A percentile compares a stretch with the other conserved stretches of the same genome.
phyloP scores from a whole-genome alignment of 2,329 filamentous ascomycete genomes.

The Calonectria crousiana region DNA sequence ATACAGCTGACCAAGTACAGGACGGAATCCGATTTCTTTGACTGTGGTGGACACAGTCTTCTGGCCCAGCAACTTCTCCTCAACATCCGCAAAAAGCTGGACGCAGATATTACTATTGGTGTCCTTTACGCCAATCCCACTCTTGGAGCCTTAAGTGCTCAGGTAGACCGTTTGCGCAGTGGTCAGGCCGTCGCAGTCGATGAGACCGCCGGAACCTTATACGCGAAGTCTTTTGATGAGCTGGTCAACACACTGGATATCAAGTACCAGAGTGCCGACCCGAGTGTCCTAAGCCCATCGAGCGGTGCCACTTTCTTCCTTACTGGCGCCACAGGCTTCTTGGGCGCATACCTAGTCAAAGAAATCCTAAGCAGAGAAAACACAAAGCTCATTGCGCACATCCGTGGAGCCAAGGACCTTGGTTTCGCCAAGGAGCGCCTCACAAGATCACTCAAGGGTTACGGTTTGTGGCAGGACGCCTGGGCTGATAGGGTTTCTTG shows the following conservation, averaged over 20 bases:
- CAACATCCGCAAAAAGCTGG: conserved; percentile 53
- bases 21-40: conserved; percentile 52
- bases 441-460: conserved; percentile 75
- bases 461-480: conserved; percentile 80
- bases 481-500: conserved; percentile 76
- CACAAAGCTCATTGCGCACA: conserved; percentile 74
- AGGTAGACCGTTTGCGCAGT: conserved; percentile 47
- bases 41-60: conserved; percentile 54
- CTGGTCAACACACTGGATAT: conserved; percentile 54
- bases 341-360: conserved; percentile 83
- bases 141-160: conserved; percentile 22
- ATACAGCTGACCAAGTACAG: conserved; percentile 47
- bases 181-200: conserved; percentile 31
- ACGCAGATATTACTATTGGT: conserved; percentile 48
- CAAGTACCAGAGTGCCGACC: conserved; percentile 49
- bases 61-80: conserved; percentile 83
- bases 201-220: conserved; percentile 43
- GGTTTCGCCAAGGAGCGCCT: conserved; percentile 75
- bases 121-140: conserved; percentile 42
- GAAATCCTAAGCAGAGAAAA: conserved; percentile 69
- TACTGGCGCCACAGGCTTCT: conserved; percentile 85
- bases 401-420: conserved; percentile 74
- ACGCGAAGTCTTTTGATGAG: conserved; percentile 57
- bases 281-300: conserved; percentile 47
- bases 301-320: conserved; percentile 76